phyloP scores from a whole-genome alignment of 2,329 filamentous ascomycete species.

The Aurifilum marmelostoma region DNA sequence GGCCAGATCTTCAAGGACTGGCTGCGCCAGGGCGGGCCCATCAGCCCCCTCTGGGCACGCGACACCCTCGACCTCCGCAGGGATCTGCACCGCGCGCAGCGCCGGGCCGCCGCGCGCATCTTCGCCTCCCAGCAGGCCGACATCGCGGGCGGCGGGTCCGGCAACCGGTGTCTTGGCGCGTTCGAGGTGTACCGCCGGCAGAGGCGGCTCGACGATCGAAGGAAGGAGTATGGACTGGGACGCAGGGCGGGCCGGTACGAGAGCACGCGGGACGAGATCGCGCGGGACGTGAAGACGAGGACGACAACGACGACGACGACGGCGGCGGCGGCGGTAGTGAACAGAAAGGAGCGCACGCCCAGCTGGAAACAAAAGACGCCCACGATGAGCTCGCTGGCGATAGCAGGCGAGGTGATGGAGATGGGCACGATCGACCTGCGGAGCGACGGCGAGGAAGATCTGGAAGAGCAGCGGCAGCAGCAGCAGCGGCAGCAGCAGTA shows the following conservation, averaged over 20 bases:
- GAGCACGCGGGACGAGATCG: slow-evolving; percentile 27
- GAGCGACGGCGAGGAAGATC: slow-evolving; percentile 20
- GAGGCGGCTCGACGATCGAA: slow-evolving; percentile 40
- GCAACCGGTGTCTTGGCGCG: slow-evolving; percentile 56
- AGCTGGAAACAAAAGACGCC: slow-evolving; percentile 29
- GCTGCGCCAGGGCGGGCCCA: slow-evolving; percentile 57
- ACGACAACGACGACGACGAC: background rate
- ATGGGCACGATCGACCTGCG: slow-evolving; percentile 24
- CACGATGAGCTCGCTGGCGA: slow-evolving; percentile 20
- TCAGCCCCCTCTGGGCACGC: slow-evolving; percentile 58
- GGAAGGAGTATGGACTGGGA: slow-evolving; percentile 40
- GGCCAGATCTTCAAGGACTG: slow-evolving; percentile 57
- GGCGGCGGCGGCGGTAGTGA: background rate
- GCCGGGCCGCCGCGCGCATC: slow-evolving; percentile 59
- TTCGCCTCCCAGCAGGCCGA: slow-evolving; percentile 54
- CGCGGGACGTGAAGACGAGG: slow-evolving; percentile 28
- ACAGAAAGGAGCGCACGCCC: slow-evolving; percentile 11
- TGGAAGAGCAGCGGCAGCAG: slow-evolving; percentile 21
- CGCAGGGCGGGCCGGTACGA: slow-evolving; percentile 26
- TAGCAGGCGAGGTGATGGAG: slow-evolving; percentile 24
- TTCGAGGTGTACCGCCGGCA: slow-evolving; percentile 57
- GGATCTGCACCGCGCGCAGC: slow-evolving; percentile 61
- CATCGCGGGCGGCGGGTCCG: slow-evolving; percentile 35
- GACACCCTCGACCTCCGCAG: slow-evolving; percentile 54
- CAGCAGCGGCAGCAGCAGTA: slow-evolving; percentile 17